These are phyloP conservation scores for Mycena indigotica DNA, from an alignment of 768 basidiomycete genomes.

Conservation along the genomic window DNA sequence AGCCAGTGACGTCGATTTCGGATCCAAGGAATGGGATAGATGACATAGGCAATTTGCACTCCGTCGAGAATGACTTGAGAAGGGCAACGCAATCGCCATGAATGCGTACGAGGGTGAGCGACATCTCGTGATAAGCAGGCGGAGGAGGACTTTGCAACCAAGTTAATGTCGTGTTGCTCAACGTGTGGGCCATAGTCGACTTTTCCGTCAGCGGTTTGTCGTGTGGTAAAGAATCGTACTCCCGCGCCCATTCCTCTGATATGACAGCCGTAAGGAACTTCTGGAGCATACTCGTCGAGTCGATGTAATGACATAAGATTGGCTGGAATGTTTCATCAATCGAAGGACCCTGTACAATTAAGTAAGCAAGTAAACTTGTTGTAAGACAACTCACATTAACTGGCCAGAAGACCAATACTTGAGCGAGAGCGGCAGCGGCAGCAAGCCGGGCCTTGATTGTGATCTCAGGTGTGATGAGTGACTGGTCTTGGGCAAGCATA, in stretches of 20 bases:
- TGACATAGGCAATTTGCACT: conserved; percentile 82
- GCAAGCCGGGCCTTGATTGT: conserved; percentile 80
- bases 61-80: conserved; percentile 79
- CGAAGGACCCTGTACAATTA: conserved; percentile 31
- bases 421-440: conserved; percentile 75
- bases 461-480: conserved; percentile 74
- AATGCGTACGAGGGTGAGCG: conserved; percentile 75
- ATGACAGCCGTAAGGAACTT: conserved; percentile 84
- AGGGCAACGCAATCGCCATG: conserved; percentile 78
- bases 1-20: conserved; percentile 75
- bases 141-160: conserved; percentile 80
- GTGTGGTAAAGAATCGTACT: conserved; percentile 40
- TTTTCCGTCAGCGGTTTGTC: conserved; percentile 50
- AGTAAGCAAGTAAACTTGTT: background rate
- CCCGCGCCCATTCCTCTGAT: conserved; percentile 88
- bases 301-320: conserved; percentile 76
- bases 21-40: conserved; percentile 78
- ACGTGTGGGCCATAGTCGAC: conserved; percentile 62
- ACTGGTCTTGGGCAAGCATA: conserved; percentile 88
- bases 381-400: conserved; percentile 45
- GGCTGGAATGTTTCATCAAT: conserved; percentile 73
- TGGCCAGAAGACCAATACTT: conserved; percentile 70
- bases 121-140: conserved; percentile 89
- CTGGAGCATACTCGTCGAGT: conserved; percentile 90
- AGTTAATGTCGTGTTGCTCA: conserved; percentile 66